A percentile compares a stretch with the other conserved stretches of the same genome.
phyloP scores from a whole-genome alignment of 2,329 filamentous ascomycete genomes.

The Pseudogymnoascus sp. region DNA sequence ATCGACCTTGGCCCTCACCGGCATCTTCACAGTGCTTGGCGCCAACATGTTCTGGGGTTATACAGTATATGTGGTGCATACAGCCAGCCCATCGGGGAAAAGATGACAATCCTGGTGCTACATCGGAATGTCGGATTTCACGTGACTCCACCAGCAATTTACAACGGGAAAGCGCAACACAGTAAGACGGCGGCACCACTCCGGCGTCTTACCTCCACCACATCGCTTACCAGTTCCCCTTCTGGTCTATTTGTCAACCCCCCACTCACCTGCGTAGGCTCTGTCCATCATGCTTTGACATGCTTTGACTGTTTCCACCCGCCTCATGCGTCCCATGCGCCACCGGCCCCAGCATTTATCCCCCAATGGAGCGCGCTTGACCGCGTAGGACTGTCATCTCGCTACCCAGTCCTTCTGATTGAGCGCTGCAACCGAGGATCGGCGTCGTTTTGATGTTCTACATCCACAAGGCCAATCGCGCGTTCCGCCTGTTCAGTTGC shows the following conservation, averaged over 20 bases:
- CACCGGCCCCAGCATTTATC: background rate
- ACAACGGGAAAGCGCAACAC: background rate
- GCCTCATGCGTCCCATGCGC: background rate
- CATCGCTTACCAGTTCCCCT: slow-evolving; percentile 1
- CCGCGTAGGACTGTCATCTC: background rate
- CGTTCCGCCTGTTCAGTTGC: background rate
- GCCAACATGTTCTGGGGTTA: background rate
- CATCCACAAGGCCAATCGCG: background rate
- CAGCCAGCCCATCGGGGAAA: background rate
- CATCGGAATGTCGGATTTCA: background rate
- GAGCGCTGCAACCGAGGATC: slow-evolving; percentile 3
- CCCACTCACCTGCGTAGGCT: background rate
- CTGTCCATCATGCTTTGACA: background rate
- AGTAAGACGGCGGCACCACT: background rate
- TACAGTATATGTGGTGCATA: background rate
- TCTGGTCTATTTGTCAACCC: background rate
- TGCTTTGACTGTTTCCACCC: background rate
- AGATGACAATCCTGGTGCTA: background rate
- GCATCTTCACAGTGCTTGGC: background rate
- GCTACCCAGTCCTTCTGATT: background rate
- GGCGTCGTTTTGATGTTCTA: background rate
- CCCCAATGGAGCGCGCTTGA: background rate
- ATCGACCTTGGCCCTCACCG: slow-evolving; percentile 21
- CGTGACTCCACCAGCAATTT: background rate
- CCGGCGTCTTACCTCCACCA: background rate